phyloP scores from a whole-genome alignment of 805 yeast genomes.

The Ogataea methylovora region DNA sequence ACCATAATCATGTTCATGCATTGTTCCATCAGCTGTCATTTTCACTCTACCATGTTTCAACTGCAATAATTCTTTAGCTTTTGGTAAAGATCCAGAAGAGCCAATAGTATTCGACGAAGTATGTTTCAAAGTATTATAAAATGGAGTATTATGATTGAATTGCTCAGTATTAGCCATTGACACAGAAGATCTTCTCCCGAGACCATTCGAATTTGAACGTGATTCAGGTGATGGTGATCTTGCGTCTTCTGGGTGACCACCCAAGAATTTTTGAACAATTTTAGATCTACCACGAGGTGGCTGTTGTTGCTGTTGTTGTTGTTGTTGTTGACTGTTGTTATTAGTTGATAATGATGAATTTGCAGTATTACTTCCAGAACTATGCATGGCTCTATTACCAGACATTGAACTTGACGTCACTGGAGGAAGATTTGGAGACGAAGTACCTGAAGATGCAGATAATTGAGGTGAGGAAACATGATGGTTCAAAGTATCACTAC shows the following conservation, averaged over 20 bases:
- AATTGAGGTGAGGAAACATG: neutral
- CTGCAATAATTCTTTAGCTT: too few relatives aligned
- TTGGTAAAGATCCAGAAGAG: conserved; percentile 5
- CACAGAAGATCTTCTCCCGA: conserved; percentile 14
- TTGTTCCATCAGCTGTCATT: conserved; percentile 20
- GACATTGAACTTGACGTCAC: neutral
- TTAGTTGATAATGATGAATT: neutral
- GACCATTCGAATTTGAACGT: conserved; percentile 11
- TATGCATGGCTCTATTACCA: neutral
- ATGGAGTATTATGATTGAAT: conserved; percentile 6
- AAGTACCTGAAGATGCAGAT: neutral
- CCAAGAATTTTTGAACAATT: conserved; percentile 12
- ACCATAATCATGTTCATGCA: conserved; percentile 27
- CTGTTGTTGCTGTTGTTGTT: neutral
- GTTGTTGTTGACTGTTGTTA: neutral
- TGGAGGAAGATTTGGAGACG: neutral
- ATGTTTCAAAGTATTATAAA: conserved; percentile 15
- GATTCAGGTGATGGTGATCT: conserved; percentile 12
- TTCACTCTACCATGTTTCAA: conserved; percentile 22
- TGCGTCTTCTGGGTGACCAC: neutral
- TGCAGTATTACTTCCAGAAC: neutral
- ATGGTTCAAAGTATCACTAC: neutral
- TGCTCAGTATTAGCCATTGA: conserved; percentile 13
- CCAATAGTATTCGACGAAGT: conserved; percentile 14
- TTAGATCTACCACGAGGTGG: conserved; percentile 13